Conservation (phyloP, 129 eudicot genomes). For the Escallonia herrerae region DNA sequence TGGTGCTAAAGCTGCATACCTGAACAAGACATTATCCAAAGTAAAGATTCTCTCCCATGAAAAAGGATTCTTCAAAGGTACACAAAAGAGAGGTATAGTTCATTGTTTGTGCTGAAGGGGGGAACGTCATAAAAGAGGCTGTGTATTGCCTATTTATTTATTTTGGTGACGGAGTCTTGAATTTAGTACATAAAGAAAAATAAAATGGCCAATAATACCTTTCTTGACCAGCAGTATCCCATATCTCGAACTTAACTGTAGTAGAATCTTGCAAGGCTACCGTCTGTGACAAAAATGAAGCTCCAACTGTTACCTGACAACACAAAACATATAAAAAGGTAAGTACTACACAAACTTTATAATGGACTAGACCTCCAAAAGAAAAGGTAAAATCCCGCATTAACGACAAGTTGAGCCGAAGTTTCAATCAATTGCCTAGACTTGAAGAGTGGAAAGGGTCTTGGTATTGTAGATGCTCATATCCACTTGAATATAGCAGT, state of each 20-base stretch:
- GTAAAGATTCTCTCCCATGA: background rate
- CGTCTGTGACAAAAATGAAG: conserved; percentile 98
- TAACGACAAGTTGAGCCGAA: no score
- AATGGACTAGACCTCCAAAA: no score
- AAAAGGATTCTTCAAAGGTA: background rate
- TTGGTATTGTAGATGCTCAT: background rate
- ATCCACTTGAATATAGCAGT: background rate
- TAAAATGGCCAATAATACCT: conserved; percentile 39
- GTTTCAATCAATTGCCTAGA: no score
- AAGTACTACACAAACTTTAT: no score
- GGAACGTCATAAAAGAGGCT: no score
- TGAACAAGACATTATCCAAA: conserved; percentile 20
- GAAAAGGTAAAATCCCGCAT: no score
- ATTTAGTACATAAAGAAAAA: background rate
- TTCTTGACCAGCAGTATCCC: conserved; percentile 99
- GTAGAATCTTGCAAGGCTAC: conserved; percentile 94
- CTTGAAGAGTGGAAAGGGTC: no score
- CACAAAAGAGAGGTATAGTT: no score
- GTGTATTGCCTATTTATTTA: no score
- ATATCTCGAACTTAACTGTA: conserved; percentile 92
- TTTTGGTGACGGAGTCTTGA: no score
- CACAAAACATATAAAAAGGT: background rate
- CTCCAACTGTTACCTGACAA: conserved; percentile 92
- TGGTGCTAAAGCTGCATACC: conserved; percentile 97
- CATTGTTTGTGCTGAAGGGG: background rate